Evolutionary conservation across 2,329 filamentous ascomycete species (phyloP), one percentile per base, ranked within the genome.

Genomic region (Hypomyces rosellus): DNA sequence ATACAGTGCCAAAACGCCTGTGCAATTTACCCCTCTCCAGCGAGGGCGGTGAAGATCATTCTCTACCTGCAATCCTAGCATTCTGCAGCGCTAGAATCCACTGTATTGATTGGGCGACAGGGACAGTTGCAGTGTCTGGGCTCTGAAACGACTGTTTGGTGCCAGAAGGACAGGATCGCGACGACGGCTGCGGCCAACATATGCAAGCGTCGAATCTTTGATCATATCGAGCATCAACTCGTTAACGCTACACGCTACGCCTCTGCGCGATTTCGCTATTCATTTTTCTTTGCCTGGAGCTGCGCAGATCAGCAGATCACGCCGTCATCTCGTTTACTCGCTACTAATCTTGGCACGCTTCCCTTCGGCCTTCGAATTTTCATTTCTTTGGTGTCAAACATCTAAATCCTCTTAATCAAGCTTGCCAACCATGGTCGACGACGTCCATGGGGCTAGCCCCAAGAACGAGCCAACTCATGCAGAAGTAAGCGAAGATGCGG

Each of bases 401-500:
- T 36, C 34, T 34, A 25, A 15, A 56, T 54, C 46, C 51, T 41
- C 54, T 49, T 52, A 51, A 43, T 55, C 46, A 41, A 18, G 33
- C 54, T 55, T 54, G 45, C 33, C 46, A 46, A 45, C 58, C 63
- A 76, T 76, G 74, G 65, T 71, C 56, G 73, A 74, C 63, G 69
- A 74, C 53, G 60, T 63, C 49, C 70, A 66, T 61, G 66, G 65
- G 58, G 65, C 64, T 44, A 73, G 69, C 62, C 71, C 72, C 52
- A 70, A 65, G 54, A 62, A 59, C 50, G 65, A 68, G 30, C 59
- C 57, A 44, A 47, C 60, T 48, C 61, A 59, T 45, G 57, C 68
- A 54, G 67, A 70, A 50, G 60, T 61, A 34, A 74, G 70, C 49
- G 82, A 85, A 58, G 82, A 85, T 63, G 77, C 79, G 34, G 81